Evolutionary conservation across 495 filamentous ascomycete species (phyloP), one percentile per base, ranked within the genome.

Genomic region (Ascodesmis nigricans): DNA sequence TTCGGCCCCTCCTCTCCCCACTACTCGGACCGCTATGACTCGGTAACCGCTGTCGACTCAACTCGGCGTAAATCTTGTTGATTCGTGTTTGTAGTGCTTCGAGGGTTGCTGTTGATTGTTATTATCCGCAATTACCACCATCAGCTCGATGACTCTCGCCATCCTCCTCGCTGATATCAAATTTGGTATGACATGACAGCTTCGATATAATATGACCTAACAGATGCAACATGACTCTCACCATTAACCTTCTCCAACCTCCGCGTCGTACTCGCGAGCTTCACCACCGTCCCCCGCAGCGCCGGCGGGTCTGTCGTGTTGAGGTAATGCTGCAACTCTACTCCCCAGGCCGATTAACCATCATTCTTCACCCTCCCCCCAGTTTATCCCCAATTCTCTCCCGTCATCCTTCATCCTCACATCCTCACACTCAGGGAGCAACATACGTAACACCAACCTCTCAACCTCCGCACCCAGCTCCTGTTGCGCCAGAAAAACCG

Each of bases 11-110:
- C n/a, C n/a, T n/a, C n/a, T n/a, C n/a, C n/a, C n/a, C n/a, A n/a
- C n/a, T n/a, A n/a, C n/a, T n/a, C n/a, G n/a, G n/a, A n/a, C n/a
- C n/a, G n/a, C n/a, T n/a, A n/a, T n/a, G n/a, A n/a, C 31, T 23
- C 10, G 47, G 47, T 32, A 50, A 44, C 13, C 47, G 25, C 13
- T 49, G 46, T 34, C 46, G 48, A 29, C 47, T 52, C 15, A 52
- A 35, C 30, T 47, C 43, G 9, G 51, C 18, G 29, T 51, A 52
- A 6, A 52, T 28, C 13, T 42, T 44, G 27, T 52, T 52, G 11
- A 52, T 40, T 3, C 48, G 39, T 11, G 27, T 23, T 15, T 52
- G 48, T 38, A 52, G 39, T 6, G 26, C 30, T 14, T 51, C 43
- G 16, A 52, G 27, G n/a, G 48, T 24, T 13, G 22, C 48, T 48